phyloP scores from a whole-genome alignment of 2,329 filamentous ascomycete genomes.

The Scedosporium minutisporum region DNA sequence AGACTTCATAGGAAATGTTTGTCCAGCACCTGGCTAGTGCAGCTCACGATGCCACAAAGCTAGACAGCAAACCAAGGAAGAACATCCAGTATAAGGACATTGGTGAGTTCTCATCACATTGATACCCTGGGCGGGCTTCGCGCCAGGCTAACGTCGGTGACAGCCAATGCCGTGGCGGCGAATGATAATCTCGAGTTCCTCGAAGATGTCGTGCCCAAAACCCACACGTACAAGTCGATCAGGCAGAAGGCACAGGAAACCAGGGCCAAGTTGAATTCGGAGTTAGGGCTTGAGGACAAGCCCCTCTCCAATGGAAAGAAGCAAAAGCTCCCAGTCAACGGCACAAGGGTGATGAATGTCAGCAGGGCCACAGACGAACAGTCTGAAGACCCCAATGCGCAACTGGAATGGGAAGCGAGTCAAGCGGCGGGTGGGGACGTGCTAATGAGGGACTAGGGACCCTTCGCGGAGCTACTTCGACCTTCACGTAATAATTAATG shows the following conservation, averaged over 20 bases:
- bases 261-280: conserved; percentile 38
- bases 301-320: conserved; percentile 6
- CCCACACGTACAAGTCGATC: conserved; percentile 68
- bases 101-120: conserved; percentile 37
- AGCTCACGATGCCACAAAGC: conserved; percentile 77
- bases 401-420: conserved; percentile 46
- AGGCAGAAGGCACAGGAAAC: conserved; percentile 52
- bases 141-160: background rate
- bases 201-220: conserved; percentile 80
- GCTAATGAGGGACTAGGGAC: conserved; percentile 45
- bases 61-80: conserved; percentile 82
- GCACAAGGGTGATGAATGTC: conserved; percentile 8
- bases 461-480: background rate
- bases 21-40: conserved; percentile 83
- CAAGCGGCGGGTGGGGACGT: conserved; percentile 41
- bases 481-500: background rate
- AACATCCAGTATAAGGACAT: conserved; percentile 96
- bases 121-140: background rate
- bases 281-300: conserved; percentile 21
- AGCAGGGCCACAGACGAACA: conserved; percentile 7
- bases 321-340: conserved; percentile 12
- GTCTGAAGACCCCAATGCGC: conserved; percentile 37
- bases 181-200: conserved; percentile 94
- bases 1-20: conserved; percentile 69
- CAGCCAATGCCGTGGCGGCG: conserved; percentile 71